Evolutionary conservation across 169 alveolate genomes (phyloP).

Genomic region (Neospora caninum): DNA sequence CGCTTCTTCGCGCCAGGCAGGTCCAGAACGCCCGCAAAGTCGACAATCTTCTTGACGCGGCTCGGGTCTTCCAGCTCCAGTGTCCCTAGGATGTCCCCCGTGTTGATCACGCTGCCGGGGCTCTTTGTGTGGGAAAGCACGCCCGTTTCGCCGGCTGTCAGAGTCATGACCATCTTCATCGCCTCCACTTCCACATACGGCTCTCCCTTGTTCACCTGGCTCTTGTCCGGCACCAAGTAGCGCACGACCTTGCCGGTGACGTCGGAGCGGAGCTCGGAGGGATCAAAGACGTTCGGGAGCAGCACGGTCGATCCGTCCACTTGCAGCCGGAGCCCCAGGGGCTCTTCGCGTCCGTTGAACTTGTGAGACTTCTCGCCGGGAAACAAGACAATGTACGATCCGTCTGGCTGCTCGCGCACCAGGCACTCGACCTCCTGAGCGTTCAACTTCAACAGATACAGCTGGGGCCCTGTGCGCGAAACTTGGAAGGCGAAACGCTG

Average conservation of each 20-base stretch:
- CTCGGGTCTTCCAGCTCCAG: conserved; percentile 63
- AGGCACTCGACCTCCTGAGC: conserved; percentile 17
- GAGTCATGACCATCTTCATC: conserved; percentile 84
- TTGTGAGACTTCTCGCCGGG: conserved; percentile 33
- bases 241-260: conserved; percentile 66
- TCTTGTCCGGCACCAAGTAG: conserved; percentile 74
- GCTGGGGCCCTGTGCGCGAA: conserved; percentile 42
- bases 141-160: conserved; percentile 79
- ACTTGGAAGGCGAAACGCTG: conserved; percentile 58
- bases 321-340: conserved; percentile 39
- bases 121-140: conserved; percentile 77
- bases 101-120: conserved; percentile 78
- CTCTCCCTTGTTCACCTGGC: conserved; percentile 74
- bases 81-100: conserved; percentile 79
- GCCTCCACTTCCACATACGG: conserved; percentile 84
- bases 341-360: conserved; percentile 55
- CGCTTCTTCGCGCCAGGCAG: conserved; percentile 15
- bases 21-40: conserved; percentile 43
- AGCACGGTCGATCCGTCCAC: conserved; percentile 46
- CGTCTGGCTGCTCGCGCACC: conserved; percentile 72
- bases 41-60: conserved; percentile 38
- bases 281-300: conserved; percentile 44
- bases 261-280: conserved; percentile 67
- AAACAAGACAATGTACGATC: conserved; percentile 65
- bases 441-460: conserved; percentile 41